Conservation (phyloP, 2,329 filamentous ascomycete genomes). For the Stagonosporopsis cucurbitacearum region DNA sequence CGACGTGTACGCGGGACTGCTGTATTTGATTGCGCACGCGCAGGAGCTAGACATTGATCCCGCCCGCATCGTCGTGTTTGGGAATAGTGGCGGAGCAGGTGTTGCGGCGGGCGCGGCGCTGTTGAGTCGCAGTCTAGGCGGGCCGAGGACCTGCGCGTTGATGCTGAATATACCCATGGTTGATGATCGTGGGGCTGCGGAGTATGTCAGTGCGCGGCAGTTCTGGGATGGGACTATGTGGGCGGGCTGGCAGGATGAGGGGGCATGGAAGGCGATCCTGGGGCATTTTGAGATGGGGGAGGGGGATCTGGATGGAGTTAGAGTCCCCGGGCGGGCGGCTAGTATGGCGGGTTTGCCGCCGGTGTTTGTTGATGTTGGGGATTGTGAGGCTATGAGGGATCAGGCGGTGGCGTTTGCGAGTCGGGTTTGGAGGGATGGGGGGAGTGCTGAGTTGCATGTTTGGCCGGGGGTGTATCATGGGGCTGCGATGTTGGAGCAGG, state of each 20-base stretch:
- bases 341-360: constrained; percentile 48
- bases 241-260: constrained; percentile 49
- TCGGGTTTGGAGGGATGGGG: constrained; percentile 51
- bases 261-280: constrained; percentile 47
- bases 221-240: constrained; percentile 46
- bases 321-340: constrained; percentile 48
- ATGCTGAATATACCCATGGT: constrained; percentile 58
- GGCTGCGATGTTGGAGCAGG: constrained; percentile 5
- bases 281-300: neutral
- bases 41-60: constrained; percentile 52
- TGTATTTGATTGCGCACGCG: constrained; percentile 46
- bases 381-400: constrained; percentile 54
- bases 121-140: constrained; percentile 46
- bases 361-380: constrained; percentile 54
- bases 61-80: constrained; percentile 50
- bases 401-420: constrained; percentile 52
- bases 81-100: constrained; percentile 54
- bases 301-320: constrained; percentile 30
- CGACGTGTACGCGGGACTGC: constrained; percentile 26
- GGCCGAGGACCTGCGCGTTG: constrained; percentile 48
- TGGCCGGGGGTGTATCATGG: constrained; percentile 45
- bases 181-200: constrained; percentile 49
- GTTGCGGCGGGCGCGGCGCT: constrained; percentile 51
- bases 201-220: constrained; percentile 41
- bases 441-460: constrained; percentile 54